Evolutionary conservation across 305 asterid genomes (phyloP).

Genomic region (Fraxinus dipetala): DNA sequence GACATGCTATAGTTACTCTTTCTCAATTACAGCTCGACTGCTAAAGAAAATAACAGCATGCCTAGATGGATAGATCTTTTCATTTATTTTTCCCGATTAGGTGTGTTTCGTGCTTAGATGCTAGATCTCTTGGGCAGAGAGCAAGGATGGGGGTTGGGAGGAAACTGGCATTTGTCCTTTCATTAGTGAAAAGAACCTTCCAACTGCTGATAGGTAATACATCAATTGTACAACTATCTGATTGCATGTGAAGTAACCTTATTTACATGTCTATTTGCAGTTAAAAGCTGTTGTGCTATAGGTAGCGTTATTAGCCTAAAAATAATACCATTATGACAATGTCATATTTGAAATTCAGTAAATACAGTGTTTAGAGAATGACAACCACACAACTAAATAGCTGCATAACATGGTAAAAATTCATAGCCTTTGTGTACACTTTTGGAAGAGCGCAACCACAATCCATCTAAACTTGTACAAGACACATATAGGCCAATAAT

Average conservation of each 20-base stretch:
- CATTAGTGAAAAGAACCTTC: neutral
- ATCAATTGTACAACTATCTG: neutral
- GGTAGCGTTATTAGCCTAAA: slow-evolving; percentile 2
- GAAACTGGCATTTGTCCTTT: neutral
- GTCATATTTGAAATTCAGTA: neutral
- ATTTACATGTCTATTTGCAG: neutral
- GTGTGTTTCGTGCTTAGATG: neutral
- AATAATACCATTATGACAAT: neutral
- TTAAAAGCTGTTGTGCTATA: slow-evolving; percentile 10
- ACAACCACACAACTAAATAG: neutral
- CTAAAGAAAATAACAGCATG: neutral
- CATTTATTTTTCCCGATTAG: neutral
- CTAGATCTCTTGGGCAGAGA: neutral
- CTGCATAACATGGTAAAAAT: neutral
- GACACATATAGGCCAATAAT: neutral
- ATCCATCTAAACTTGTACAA: neutral
- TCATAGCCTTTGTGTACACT: neutral
- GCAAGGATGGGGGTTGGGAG: neutral
- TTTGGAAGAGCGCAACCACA: neutral
- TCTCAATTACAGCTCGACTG: neutral
- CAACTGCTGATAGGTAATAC: neutral
- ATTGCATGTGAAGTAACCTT: neutral
- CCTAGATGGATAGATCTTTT: neutral
- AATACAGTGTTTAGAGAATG: neutral
- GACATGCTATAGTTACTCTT: neutral